Evolutionary conservation across 345 rosid genomes (phyloP).

Genomic region (Limnanthes douglasii): DNA sequence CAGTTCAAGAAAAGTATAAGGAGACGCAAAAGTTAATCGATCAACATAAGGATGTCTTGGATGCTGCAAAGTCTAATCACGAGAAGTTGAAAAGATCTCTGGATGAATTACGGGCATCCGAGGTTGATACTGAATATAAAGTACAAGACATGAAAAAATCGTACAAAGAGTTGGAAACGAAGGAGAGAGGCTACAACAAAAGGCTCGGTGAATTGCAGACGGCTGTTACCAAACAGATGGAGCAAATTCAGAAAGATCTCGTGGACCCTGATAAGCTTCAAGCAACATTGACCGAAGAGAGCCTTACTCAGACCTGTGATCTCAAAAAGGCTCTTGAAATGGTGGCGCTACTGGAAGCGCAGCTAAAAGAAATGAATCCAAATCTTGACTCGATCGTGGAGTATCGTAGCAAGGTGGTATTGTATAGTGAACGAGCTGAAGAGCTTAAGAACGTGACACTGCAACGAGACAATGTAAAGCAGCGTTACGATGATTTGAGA

Average conservation of each 20-base stretch:
- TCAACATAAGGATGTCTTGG: constrained; percentile 56
- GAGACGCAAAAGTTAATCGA: constrained; percentile 71
- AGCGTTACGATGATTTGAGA: constrained; percentile 74
- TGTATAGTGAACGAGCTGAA: constrained; percentile 63
- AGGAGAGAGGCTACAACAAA: constrained; percentile 69
- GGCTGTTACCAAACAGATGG: constrained; percentile 56
- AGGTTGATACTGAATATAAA: constrained; percentile 82
- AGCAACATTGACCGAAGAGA: constrained; percentile 43
- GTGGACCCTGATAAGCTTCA: constrained; percentile 88
- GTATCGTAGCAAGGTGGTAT: constrained; percentile 65
- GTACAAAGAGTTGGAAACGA: constrained; percentile 61
- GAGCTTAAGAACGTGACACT: constrained; percentile 65
- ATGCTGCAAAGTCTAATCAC: constrained; percentile 44
- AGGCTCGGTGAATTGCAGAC: constrained; percentile 65
- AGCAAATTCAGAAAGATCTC: constrained; percentile 84
- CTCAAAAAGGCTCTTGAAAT: constrained; percentile 68
- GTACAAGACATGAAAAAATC: constrained; percentile 68
- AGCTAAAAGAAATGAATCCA: constrained; percentile 87
- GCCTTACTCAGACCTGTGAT: constrained; percentile 41
- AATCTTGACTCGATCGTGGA: constrained; percentile 92
- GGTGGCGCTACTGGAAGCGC: constrained; percentile 70
- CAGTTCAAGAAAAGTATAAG: constrained; percentile 71
- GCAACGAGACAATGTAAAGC: constrained; percentile 77
- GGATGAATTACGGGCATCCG: constrained; percentile 72
- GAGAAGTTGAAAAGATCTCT: constrained; percentile 60